Percentiles rank a stretch among this genome's conserved stretches.
Evolutionary conservation across 192 early-diverging fungal species (phyloP).

Genomic region (Podila minutissima): DNA sequence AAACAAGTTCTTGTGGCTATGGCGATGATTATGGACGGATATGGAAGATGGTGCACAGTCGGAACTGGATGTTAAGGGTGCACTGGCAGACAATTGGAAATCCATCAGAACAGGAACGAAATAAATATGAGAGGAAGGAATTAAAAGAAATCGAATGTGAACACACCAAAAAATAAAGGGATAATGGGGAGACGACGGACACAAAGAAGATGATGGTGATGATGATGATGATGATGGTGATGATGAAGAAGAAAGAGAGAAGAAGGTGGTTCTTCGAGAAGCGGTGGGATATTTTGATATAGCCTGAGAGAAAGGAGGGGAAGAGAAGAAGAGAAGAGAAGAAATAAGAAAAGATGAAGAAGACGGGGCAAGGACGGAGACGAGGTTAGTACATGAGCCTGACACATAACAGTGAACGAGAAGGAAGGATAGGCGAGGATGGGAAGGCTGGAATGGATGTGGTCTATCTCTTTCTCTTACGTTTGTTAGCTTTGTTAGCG

Average conservation of each 20-base stretch:
- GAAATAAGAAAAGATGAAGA: not conserved
- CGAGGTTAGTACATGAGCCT: not conserved
- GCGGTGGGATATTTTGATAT: not conserved
- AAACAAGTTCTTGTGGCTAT: not conserved
- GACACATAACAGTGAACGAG: not conserved
- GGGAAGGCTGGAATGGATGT: not conserved
- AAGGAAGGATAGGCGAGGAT: not conserved
- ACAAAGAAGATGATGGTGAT: not conserved
- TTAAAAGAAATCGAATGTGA: not conserved
- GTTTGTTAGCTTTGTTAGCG: too few relatives aligned
- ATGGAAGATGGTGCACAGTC: not conserved
- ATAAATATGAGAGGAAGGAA: not conserved
- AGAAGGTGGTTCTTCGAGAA: not conserved
- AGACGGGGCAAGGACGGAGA: not conserved
- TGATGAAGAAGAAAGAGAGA: not conserved
- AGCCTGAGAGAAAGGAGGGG: slow-evolving; percentile 4
- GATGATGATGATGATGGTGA: not conserved
- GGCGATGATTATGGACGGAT: not conserved
- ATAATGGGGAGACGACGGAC: not conserved
- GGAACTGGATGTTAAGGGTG: not conserved
- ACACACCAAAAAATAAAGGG: not conserved
- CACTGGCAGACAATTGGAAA: not conserved
- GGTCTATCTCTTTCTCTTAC: too few relatives aligned
- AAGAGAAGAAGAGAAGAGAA: not conserved
- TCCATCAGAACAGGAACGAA: not conserved